A percentile compares a stretch with the other conserved stretches of the same genome.
These are phyloP conservation scores for Rossbeevera mucosa DNA, from an alignment of 768 basidiomycete genomes.

Conservation along the genomic window DNA sequence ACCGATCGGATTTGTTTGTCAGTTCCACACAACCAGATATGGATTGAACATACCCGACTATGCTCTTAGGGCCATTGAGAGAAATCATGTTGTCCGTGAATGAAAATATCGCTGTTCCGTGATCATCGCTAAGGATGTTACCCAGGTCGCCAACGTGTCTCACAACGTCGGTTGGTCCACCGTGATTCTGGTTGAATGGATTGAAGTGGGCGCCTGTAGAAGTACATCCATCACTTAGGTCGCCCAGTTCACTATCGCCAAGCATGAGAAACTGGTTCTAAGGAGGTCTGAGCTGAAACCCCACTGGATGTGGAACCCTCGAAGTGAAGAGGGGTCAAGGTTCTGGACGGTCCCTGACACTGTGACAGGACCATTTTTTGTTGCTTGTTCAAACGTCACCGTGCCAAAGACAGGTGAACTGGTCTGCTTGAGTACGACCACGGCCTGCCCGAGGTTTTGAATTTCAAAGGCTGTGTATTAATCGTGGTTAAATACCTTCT, in stretches of 20 bases:
- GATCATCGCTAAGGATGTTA: conserved; percentile 59
- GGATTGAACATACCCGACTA: conserved; percentile 54
- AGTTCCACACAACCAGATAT: background rate
- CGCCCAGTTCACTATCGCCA: conserved; percentile 41
- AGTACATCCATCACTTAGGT: conserved; percentile 59
- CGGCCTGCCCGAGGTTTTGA: conserved; percentile 37
- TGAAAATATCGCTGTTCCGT: conserved; percentile 53
- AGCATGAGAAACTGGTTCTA: conserved; percentile 18
- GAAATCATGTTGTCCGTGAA: conserved; percentile 59
- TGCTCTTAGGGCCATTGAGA: conserved; percentile 61
- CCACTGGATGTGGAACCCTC: conserved; percentile 83
- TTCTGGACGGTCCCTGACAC: conserved; percentile 59
- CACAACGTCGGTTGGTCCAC: conserved; percentile 48
- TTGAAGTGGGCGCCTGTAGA: conserved; percentile 79
- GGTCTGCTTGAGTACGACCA: conserved; percentile 54
- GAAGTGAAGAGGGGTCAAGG: conserved; percentile 51
- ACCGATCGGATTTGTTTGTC: conserved; percentile 4
- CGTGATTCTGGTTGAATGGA: conserved; percentile 61
- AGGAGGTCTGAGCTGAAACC: conserved; percentile 20
- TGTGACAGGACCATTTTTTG: conserved; percentile 47
- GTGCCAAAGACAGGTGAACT: conserved; percentile 58
- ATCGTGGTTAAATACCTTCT: conserved; percentile 16
- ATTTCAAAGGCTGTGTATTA: background rate
- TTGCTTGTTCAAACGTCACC: conserved; percentile 59
- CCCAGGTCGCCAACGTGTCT: conserved; percentile 78